phyloP scores from a whole-genome alignment of 2,329 filamentous ascomycete genomes.

The Verticillium albo-atrum region DNA sequence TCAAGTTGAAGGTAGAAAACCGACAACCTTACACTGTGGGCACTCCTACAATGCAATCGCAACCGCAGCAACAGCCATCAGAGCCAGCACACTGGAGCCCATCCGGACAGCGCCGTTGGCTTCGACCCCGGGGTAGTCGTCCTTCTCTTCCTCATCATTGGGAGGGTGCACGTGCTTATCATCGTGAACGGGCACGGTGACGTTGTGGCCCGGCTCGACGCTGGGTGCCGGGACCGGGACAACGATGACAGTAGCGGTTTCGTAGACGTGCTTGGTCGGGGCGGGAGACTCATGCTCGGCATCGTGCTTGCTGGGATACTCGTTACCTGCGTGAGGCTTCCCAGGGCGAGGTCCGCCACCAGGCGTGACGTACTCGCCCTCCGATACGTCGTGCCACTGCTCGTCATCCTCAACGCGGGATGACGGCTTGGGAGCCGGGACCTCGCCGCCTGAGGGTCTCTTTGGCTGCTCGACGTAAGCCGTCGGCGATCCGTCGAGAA shows the following conservation, averaged over 20 bases:
- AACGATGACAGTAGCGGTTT: neutral
- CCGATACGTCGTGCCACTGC: neutral
- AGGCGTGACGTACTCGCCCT: neutral
- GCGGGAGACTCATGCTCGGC: neutral
- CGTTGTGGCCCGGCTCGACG: constrained; percentile 1
- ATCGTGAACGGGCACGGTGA: neutral
- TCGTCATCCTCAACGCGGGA: neutral
- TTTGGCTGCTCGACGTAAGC: neutral
- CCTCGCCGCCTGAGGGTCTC: neutral
- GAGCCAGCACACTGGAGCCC: neutral
- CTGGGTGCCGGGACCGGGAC: neutral
- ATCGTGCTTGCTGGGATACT: neutral
- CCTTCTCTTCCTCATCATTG: neutral
- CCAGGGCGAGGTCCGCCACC: neutral
- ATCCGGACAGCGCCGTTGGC: neutral
- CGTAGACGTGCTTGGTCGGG: constrained; percentile 3
- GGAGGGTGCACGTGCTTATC: neutral
- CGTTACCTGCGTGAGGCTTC: neutral
- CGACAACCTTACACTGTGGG: neutral
- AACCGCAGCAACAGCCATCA: neutral
- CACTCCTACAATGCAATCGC: neutral
- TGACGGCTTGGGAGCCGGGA: neutral
- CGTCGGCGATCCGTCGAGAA: neutral
- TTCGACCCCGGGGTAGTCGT: neutral
- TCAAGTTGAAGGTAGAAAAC: too few species aligned